A percentile compares a stretch with the other conserved stretches of the same genome.
These are phyloP conservation scores for Pseudocercospora musae DNA, from an alignment of 2,329 filamentous ascomycete genomes.

Conservation along the genomic window DNA sequence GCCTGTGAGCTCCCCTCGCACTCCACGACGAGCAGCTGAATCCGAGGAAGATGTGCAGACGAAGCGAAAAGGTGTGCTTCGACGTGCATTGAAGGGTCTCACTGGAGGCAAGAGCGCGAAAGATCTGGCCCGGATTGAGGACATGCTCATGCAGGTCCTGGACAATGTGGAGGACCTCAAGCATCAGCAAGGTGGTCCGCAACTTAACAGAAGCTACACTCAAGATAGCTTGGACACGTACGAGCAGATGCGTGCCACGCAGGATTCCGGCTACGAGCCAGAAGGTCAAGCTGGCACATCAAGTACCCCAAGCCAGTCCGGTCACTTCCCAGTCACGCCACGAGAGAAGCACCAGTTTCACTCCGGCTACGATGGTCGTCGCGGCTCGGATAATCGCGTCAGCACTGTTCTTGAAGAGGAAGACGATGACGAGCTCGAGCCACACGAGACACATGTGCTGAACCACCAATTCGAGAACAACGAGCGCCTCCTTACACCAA, in stretches of 20 bases:
- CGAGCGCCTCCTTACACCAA: conserved; percentile 60
- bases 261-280: conserved; percentile 74
- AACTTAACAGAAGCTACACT: conserved; percentile 28
- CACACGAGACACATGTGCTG: conserved; percentile 44
- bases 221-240: conserved; percentile 60
- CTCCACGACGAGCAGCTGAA: conserved; percentile 47
- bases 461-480: conserved; percentile 58
- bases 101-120: conserved; percentile 76
- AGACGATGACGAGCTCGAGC: conserved; percentile 80
- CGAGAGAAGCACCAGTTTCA: conserved; percentile 40
- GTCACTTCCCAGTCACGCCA: conserved; percentile 53
- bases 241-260: conserved; percentile 67
- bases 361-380: conserved; percentile 51
- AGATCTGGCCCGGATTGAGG: conserved; percentile 52
- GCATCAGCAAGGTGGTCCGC: conserved; percentile 31
- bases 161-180: conserved; percentile 76
- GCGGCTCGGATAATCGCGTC: conserved; percentile 71
- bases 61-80: conserved; percentile 93
- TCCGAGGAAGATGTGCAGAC: conserved; percentile 58
- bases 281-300: conserved; percentile 76
- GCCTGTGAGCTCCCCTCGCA: conserved; percentile 62
- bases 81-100: conserved; percentile 85
- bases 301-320: conserved; percentile 71
- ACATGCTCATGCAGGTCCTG: conserved; percentile 76
- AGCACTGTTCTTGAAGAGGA: conserved; percentile 85